These are phyloP conservation scores for Notholithocarpus densiflorus DNA, from an alignment of 306 rosid genomes.

Conservation along the genomic window DNA sequence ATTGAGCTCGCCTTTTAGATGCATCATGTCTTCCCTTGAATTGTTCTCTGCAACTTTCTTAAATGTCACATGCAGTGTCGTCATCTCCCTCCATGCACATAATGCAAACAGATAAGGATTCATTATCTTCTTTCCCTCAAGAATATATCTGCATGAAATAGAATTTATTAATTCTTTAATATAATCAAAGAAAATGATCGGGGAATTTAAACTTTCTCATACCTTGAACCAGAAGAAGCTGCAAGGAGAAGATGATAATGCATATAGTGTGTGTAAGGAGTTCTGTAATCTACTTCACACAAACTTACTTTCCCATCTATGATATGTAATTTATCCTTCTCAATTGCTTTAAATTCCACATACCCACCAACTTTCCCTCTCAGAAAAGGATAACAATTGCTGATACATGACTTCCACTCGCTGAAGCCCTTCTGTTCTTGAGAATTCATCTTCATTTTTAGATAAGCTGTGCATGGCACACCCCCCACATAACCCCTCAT, in stretches of 20 bases:
- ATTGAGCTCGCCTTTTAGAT: conserved; percentile 23
- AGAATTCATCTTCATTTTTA: conserved; percentile 28
- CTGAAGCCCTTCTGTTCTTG: not conserved
- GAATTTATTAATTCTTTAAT: not conserved
- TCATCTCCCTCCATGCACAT: conserved; percentile 32
- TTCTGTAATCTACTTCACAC: conserved; percentile 26
- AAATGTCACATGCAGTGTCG: conserved; percentile 25
- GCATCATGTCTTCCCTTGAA: conserved; percentile 12
- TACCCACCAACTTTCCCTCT: conserved; percentile 34
- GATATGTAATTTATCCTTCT: conserved; percentile 26
- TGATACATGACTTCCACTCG: conserved; percentile 8
- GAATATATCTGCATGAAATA: conserved; percentile 28
- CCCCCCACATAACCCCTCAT: conserved; percentile 33
- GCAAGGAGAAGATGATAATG: conserved; percentile 33
- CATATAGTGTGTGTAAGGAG: conserved; percentile 40
- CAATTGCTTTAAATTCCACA: conserved; percentile 27
- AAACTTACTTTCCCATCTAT: conserved; percentile 26
- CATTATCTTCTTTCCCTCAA: conserved; percentile 33
- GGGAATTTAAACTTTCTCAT: not conserved
- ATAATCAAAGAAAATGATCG: not conserved
- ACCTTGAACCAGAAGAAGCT: conserved; percentile 37
- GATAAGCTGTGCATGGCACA: conserved; percentile 29
- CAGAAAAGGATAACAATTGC: conserved; percentile 21
- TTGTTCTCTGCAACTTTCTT: conserved; percentile 18
- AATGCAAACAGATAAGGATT: conserved; percentile 26